These are phyloP conservation scores for Ogataea paraovalis DNA, from an alignment of 805 yeast genomes.

Conservation along the genomic window DNA sequence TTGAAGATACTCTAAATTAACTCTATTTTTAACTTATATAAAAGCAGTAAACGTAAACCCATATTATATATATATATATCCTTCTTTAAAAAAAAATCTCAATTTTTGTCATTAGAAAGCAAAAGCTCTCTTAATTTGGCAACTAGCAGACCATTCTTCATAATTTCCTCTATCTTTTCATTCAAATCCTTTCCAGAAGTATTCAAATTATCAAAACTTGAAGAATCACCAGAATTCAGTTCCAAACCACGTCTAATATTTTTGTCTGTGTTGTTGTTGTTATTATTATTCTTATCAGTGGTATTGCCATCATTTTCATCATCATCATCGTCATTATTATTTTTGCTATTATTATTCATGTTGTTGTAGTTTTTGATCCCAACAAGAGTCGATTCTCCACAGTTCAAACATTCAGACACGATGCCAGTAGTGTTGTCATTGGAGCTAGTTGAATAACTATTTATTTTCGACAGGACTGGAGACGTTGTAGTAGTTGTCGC, in stretches of 20 bases:
- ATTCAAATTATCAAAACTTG: background rate
- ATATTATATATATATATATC: too few species aligned
- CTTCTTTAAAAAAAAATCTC: background rate
- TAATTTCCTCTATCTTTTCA: conserved; percentile 17
- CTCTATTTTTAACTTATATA: too few species aligned
- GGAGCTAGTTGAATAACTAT: background rate
- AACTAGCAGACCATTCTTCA: conserved; percentile 16
- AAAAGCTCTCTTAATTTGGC: conserved; percentile 1
- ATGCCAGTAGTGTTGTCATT: too few species aligned
- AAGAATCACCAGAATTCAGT: background rate
- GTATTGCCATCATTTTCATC: background rate
- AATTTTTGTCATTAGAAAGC: background rate
- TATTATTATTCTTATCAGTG: conserved; percentile 4
- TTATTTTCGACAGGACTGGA: background rate
- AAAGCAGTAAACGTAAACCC: too few species aligned
- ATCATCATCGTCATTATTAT: background rate
- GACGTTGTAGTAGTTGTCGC: background rate
- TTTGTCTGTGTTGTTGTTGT: conserved; percentile 1
- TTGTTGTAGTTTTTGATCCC: too few species aligned
- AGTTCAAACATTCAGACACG: too few species aligned
- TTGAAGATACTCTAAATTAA: too few species aligned
- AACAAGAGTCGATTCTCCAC: too few species aligned
- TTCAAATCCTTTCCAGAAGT: conserved; percentile 10
- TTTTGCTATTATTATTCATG: background rate
- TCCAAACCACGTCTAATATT: background rate